These are phyloP conservation scores for Staphylotrichum longicolle DNA, from an alignment of 495 filamentous ascomycete genomes.

Conservation along the genomic window DNA sequence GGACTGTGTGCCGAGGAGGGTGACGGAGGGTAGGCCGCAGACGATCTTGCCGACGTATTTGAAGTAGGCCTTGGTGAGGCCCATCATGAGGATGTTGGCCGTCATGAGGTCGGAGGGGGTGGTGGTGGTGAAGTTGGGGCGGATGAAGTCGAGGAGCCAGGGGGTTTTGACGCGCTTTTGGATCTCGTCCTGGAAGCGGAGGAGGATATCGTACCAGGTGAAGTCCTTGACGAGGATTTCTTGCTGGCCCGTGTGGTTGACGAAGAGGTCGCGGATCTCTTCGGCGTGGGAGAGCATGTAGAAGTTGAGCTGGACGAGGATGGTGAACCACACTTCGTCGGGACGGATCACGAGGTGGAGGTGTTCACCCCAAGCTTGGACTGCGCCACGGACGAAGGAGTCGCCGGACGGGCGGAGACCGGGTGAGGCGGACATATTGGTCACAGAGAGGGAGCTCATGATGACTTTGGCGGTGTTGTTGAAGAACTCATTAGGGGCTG, in stretches of 20 bases:
- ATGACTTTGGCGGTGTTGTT: constrained; percentile 23
- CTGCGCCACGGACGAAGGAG: constrained; percentile 49
- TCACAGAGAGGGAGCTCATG: constrained; percentile 20
- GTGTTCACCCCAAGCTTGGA: constrained; percentile 52
- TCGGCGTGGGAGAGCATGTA: constrained; percentile 53
- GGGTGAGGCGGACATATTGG: constrained; percentile 3
- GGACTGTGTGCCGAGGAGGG: constrained; percentile 33
- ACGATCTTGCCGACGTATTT: constrained; percentile 24
- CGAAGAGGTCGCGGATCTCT: constrained; percentile 43
- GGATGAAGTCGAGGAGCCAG: constrained; percentile 36
- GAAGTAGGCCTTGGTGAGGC: constrained; percentile 38
- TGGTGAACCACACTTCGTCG: constrained; percentile 61
- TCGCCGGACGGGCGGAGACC: constrained; percentile 32
- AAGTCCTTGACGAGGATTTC: constrained; percentile 35
- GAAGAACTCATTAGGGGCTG: constrained; percentile 27
- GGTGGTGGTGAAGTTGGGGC: constrained; percentile 41
- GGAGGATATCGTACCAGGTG: constrained; percentile 22
- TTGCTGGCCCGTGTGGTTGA: constrained; percentile 43
- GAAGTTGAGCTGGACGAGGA: constrained; percentile 53
- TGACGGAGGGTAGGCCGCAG: constrained; percentile 43
- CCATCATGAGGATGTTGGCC: constrained; percentile 44
- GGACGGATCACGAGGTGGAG: constrained; percentile 53
- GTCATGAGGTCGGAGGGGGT: constrained; percentile 34
- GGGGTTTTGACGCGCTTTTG: constrained; percentile 29
- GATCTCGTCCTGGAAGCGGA: constrained; percentile 28